Evolutionary conservation across 2,329 filamentous ascomycete genomes (phyloP).

Genomic region (Fusarium sp.): DNA sequence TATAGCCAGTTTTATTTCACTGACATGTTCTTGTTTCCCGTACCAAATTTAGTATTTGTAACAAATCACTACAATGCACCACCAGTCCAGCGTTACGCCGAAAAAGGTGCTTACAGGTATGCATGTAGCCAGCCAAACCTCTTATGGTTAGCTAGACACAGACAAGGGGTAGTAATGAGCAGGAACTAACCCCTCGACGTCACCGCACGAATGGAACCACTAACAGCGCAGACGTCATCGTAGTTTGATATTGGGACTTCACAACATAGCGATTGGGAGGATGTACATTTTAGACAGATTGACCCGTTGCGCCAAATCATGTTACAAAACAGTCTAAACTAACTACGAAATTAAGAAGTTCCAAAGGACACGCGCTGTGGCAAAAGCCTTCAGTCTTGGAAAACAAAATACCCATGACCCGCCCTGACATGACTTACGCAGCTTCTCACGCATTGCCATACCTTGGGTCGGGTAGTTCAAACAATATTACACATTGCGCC

Average conservation of each 20-base stretch:
- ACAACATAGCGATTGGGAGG: background rate
- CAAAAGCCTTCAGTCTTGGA: constrained; percentile 45
- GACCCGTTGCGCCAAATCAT: constrained; percentile 41
- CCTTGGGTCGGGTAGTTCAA: constrained; percentile 36
- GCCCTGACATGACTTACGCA: constrained; percentile 34
- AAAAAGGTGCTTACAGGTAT: background rate
- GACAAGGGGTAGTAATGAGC: constrained; percentile 8
- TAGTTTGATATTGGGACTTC: background rate
- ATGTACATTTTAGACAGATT: constrained; percentile 29
- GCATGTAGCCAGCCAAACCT: constrained; percentile 6
- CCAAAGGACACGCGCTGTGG: constrained; percentile 43
- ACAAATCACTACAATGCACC: background rate
- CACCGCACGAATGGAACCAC: constrained; percentile 28
- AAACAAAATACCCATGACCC: constrained; percentile 31
- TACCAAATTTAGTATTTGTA: too few relatives aligned
- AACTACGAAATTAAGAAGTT: constrained; percentile 46
- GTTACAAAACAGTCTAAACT: constrained; percentile 50
- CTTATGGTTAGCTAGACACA: constrained; percentile 19
- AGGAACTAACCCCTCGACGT: background rate
- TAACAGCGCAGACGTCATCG: constrained; percentile 30
- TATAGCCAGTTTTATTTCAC: too few relatives aligned
- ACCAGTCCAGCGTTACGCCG: constrained; percentile 1
- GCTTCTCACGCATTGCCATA: constrained; percentile 44
- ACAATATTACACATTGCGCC: constrained; percentile 43
- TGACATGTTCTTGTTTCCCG: too few relatives aligned